Conservation (phyloP, 192 early-diverging fungal species). For the Coemansia sp. region DNA sequence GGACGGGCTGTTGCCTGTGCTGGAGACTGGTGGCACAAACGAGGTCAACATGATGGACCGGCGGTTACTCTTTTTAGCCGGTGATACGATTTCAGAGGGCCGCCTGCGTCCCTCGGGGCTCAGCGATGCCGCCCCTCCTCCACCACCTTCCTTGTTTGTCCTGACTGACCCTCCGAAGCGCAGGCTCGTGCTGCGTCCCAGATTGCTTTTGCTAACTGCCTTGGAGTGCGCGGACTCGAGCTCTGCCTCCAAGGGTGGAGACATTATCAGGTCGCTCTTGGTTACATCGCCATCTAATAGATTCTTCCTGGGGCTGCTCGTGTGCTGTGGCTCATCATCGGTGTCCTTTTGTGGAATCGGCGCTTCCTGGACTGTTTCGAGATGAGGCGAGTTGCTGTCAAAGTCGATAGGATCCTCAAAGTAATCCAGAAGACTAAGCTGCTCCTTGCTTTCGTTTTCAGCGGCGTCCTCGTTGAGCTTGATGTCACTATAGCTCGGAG, state of each 20-base stretch:
- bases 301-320: background rate
- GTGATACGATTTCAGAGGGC: slow-evolving; percentile 21
- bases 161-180: slow-evolving; percentile 12
- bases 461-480: background rate
- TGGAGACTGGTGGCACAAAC: slow-evolving; percentile 48
- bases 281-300: background rate
- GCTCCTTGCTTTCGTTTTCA: background rate
- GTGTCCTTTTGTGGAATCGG: background rate
- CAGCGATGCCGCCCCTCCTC: background rate
- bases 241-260: slow-evolving; percentile 1
- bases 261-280: background rate
- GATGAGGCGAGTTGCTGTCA: background rate
- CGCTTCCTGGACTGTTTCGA: background rate
- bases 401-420: background rate
- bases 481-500: background rate
- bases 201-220: slow-evolving; percentile 2
- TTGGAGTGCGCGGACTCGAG: slow-evolving; percentile 11
- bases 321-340: background rate
- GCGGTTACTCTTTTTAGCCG: slow-evolving; percentile 35
- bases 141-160: background rate
- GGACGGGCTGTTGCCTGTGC: slow-evolving; percentile 29
- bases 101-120: slow-evolving; percentile 37
- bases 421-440: slow-evolving; percentile 9
- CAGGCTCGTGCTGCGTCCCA: slow-evolving; percentile 48
- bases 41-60: slow-evolving; percentile 55